Evolutionary conservation across 345 rosid genomes (phyloP), one percentile per base, ranked within the genome.

Genomic region (Garcia nutans): DNA sequence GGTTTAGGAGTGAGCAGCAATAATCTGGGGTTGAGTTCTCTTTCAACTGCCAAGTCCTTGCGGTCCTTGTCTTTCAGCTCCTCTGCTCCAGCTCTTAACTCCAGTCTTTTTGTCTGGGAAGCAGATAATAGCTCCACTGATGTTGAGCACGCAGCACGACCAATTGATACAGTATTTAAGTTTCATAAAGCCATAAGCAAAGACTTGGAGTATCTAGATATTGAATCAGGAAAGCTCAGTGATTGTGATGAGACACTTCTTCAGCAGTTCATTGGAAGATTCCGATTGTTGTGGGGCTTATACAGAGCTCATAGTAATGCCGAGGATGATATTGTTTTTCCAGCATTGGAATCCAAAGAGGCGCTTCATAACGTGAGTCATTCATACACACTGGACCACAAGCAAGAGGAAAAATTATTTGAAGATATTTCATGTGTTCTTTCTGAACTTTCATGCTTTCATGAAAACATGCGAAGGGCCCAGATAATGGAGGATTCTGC

Each of bases 281-380:
- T 94, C 80, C 94, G 79, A 75, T 84, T 94, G 44, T 85, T 94
- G 65, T 92, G 97, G 98, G 96, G 98, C 75, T 87, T 92, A 70
- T 91, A 92, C 83, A 90, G 91, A 84, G 97, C 98, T 79, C 97
- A 92, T 80, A 94, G 97, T 80, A 92, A 92, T 84, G 97, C 97
- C 17, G 97, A 94, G 88, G 98, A 94, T 88, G 97, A 94, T 72
- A 89, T 94, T 76, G 90, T 94, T 74, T 94, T 94, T 71, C 98
- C 97, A 16, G 94, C 96, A n/a, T 80, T 94, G 76, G 97, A 92
- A 82, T 89, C 97, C 63, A 94, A 92, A 80, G 98, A 92, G 87
- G 76, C 97, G 68, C 98, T 94, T 83, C 96, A 91, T 75, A 94
- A 92, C 80, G 98, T 94, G 68, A 92, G 96, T 77, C 98, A 92